Evolutionary conservation across 352 stramenopile genomes (phyloP), one percentile per base, ranked within the genome.

Genomic region (Phytopythium helicoides): DNA sequence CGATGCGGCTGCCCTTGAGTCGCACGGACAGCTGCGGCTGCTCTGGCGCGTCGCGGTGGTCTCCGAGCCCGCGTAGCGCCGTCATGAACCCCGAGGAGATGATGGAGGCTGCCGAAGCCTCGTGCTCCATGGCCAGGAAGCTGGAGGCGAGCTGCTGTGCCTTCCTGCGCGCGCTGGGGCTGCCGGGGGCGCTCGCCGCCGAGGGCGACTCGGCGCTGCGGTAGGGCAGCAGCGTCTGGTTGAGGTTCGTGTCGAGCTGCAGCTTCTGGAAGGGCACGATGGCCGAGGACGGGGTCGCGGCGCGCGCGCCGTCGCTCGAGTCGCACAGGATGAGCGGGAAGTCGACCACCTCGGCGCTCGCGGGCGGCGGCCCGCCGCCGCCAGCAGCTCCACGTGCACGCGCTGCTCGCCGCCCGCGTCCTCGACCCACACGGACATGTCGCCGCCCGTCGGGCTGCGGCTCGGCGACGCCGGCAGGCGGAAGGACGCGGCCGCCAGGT

Each of bases 181-280:
- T 68, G n/a, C 60, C 52, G 2, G 37, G 37, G 6, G 60, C 50
- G 12, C 53, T 56, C 16, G 52, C 52, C 12, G 23, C 19, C 18
- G 16, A 12, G 28, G 63, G 36, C n/a, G 54, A 54, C 1, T n/a
- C 41, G 26, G 49, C 40, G 23, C 28, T 61, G 52, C 47, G 33
- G 35, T 71, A 68, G 8, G 82, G 82, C 19, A 92, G 56, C 52
- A 74, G 76, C 36, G 82, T 92, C 44, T 82, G 64, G 56, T 92
- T 73, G 39, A 92, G 55, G 48, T 92, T 83, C 35, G 82, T 92
- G 56, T 92, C 77, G 35, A 92, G 66, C 34, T 77, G 77, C 1
- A 92, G 66, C 53, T 92, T 90, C 60, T 92, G 82, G 66, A 92
- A 92, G 21, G 82, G 79, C 41, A 92, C 82, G 28, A 92, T 66